Evolutionary conservation across 2,329 filamentous ascomycete species (phyloP), one percentile per base, ranked within the genome.

Genomic region (Lecanicillium sp.): DNA sequence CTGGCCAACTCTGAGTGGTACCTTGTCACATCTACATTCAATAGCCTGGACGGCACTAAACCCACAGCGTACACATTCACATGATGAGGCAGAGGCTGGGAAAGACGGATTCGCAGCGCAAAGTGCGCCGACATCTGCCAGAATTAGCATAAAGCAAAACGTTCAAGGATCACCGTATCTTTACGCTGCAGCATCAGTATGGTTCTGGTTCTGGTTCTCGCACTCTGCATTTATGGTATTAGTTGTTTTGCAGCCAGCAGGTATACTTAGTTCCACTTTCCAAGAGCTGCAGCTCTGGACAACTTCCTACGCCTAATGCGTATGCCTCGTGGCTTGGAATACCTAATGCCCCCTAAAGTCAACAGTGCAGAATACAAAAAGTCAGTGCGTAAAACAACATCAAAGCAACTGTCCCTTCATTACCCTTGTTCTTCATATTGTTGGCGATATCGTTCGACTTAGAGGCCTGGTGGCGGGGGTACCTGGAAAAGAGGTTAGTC

Each of bases 381-480:
- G 38, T 41, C 38, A 41, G 38, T 41, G 38, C 27, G 33, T 32
- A 20, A 29, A 38, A 33, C 16, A 4, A 17, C 12, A 44, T 38
- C 39, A 42, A 36, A 17, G 39, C 38, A 45, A 38, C 33, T 36
- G 19, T 30, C 43, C 44, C 38, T 33, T 33, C 29, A 41, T 40
- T 37, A 19, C 34, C 29, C 33, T 28, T 31, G 29, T 36, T 29
- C 17, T 19, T 19, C n/a, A 33, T 17, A 16, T 33, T 8, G 30
- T 15, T 33, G 9, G 9, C 16, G 9, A n/a, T 17, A 15, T 16
- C 15, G 20, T 30, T 25, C 38, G 39, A 38, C 37, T 52, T 51
- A 75, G 33, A 76, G 62, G n/a, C 73, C 72, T 4, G 72, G 72
- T 11, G 72, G 73, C 40, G 72, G 72, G 22, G 73, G 73, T 16